Conservation (phyloP, 2,329 filamentous ascomycete species). For the Colletotrichum simmondsii region DNA sequence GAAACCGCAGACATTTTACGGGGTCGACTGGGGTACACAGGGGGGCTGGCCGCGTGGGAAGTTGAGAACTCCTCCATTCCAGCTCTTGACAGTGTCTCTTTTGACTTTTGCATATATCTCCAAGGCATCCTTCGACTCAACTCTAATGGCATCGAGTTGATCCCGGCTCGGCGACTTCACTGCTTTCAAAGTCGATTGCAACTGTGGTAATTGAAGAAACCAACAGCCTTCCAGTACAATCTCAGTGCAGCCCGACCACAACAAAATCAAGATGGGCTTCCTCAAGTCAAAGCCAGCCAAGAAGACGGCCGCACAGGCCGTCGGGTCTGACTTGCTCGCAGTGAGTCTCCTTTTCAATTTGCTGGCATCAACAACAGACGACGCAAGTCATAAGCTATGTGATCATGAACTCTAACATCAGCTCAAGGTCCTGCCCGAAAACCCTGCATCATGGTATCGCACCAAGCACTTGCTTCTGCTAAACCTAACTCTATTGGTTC, state of each 20-base stretch:
- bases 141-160: neutral
- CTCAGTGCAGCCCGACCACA: conserved; percentile 15
- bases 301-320: conserved; percentile 14
- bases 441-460: conserved; percentile 53
- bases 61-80: neutral
- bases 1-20: conserved; percentile 11
- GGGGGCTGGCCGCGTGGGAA: neutral
- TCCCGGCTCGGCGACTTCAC: conserved; percentile 18
- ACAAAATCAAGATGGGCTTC: conserved; percentile 13
- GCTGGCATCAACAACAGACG: neutral
- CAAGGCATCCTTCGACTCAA: neutral
- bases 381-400: conserved; percentile 4
- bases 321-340: conserved; percentile 23
- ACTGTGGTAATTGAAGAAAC: neutral
- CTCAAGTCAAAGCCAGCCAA: conserved; percentile 12
- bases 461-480: conserved; percentile 53
- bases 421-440: conserved; percentile 50
- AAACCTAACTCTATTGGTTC: conserved; percentile 55
- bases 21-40: conserved; percentile 22
- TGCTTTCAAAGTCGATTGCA: conserved; percentile 5
- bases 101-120: conserved; percentile 12
- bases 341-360: neutral
- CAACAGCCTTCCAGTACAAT: neutral
- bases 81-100: neutral
- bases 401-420: neutral